Base-by-base conservation (phyloP, 208 protist genomes). In the Acanthamoeba sp. region DNA sequence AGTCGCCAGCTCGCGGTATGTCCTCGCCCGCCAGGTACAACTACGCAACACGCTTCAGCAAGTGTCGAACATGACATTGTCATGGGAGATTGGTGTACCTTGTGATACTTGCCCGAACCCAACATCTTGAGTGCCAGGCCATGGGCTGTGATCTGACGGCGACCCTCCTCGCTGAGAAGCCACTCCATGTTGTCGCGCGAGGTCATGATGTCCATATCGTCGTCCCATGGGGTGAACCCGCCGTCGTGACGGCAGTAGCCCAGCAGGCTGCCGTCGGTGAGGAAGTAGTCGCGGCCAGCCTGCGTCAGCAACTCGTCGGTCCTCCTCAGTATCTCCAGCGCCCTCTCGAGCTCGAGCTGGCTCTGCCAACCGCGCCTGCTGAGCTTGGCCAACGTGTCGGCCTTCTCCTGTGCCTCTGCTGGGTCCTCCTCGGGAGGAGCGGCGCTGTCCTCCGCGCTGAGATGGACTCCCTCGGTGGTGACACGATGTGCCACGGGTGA, bases 141-240 rank as follows among this genome's bases (percentile, higher is more conserved):
- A 20, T 82, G 71, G 0, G 14, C 71, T 14, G 0, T 0, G 16
- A 36, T 22, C 36, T 7, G 7, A 34, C 50, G 7, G 0, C 36
- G 71, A 7, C 71, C 71, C 20, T 82, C 12, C 2, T 7, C 1
- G 22, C 20, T 32, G 71, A 18, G 7, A 0, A 82, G 71, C 71
- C 71, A 82, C 38, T 82, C 20, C 0, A 48, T 5, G 71, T 48
- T 48, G 20, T n/a, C 71, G 34, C 36, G 71, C 0, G 10, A 18
- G 18, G 71, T 82, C 0, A 4, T 1, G 71, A 82, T n/a, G 71
- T 82, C 71, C 71, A 82, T 82, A 38, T 82, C 71, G 38, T 82
- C 71, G 71, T 82, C 71, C 71, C 71, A 82, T 38, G 71, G 71
- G 0, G 71, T 82, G 71, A 82, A 82, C 1, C 16, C 27, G 20